Evolutionary conservation across 768 basidiomycete genomes (phyloP), one percentile per base, ranked within the genome.

Genomic region (Gloeostereum incarnatum): DNA sequence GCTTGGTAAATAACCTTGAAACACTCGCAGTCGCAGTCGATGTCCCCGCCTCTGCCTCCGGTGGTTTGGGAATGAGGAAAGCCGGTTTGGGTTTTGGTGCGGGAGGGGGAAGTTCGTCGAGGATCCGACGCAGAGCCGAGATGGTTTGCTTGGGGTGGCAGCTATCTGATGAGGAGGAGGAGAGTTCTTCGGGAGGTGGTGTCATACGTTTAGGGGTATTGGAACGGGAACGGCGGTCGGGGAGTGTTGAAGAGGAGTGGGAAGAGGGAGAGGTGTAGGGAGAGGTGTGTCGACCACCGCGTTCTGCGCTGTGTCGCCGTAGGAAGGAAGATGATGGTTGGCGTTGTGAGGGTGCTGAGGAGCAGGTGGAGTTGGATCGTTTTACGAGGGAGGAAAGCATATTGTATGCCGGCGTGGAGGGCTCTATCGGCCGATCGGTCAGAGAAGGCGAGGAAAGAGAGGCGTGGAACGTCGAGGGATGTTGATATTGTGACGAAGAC

Each of bases 11-110:
- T 10, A 88, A 68, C n/a, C 80, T 68, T 17, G 83, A 85, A 34
- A 89, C 67, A 20, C 78, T 81, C 1, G 85, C 86, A 2, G 86
- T 89, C 1, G 86, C 79, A 4, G 65, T 81, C 3, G 81, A 83
- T 3, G 81, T 80, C n/a, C 72, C 67, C 4, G 71, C 65, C 17
- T 66, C 59, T 5, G 80, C 62, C 1, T 56, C 51, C 7, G 75
- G 73, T 7, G 66, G 63, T 1, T 31, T 9, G 42, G 38, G 3
- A 40, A 35, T 43, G 6, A 35, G 18, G 14, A 39, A 30, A 17
- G 46, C 45, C 33, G 44, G 35, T 10, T 44, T 30, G 3, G 43
- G 10, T 21, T 45, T 45, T 2, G 30, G 45, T 7, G 48, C 29
- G 6, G 53, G 50, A 6, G 59, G 58, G 9, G 77, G 67, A 40